Conservation (phyloP, 140 eudicot species). For the Erigeron philadelphicus region DNA sequence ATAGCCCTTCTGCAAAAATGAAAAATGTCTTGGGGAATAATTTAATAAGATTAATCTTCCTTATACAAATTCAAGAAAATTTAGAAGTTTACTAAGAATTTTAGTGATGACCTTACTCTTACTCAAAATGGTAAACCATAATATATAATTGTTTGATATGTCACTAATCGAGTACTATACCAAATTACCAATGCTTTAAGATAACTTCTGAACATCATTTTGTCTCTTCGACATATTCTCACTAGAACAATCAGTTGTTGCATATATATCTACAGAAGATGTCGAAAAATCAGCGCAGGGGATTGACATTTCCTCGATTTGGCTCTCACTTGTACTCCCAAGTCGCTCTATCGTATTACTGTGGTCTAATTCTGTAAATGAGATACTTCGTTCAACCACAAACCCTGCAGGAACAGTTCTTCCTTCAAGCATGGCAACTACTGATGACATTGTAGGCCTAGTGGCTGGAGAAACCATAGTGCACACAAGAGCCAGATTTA, state of each 20-base stretch:
- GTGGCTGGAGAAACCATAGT: constrained; percentile 21
- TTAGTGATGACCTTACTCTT: too few relatives aligned
- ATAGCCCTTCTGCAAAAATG: too few relatives aligned
- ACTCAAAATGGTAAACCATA: too few relatives aligned
- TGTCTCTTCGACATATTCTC: constrained; percentile 30
- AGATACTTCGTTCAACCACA: constrained; percentile 17
- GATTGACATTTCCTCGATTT: constrained; percentile 28
- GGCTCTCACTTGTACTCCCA: constrained; percentile 17
- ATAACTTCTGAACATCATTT: too few relatives aligned
- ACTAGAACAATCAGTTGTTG: constrained; percentile 19
- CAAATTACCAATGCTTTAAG: too few relatives aligned
- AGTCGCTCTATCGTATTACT: not conserved
- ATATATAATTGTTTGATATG: too few relatives aligned
- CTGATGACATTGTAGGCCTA: constrained; percentile 61
- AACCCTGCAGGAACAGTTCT: constrained; percentile 20
- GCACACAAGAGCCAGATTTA: constrained; percentile 49
- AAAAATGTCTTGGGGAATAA: too few relatives aligned
- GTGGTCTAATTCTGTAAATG: not conserved
- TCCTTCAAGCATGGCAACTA: constrained; percentile 66
- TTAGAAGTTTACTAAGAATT: too few relatives aligned
- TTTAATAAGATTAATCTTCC: too few relatives aligned
- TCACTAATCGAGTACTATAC: too few relatives aligned
- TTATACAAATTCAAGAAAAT: too few relatives aligned
- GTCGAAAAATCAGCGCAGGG: constrained; percentile 40
- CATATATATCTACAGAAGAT: constrained; percentile 39